These are phyloP conservation scores for Ramalina peruviana DNA, from an alignment of 495 filamentous ascomycete species.

Conservation along the genomic window DNA sequence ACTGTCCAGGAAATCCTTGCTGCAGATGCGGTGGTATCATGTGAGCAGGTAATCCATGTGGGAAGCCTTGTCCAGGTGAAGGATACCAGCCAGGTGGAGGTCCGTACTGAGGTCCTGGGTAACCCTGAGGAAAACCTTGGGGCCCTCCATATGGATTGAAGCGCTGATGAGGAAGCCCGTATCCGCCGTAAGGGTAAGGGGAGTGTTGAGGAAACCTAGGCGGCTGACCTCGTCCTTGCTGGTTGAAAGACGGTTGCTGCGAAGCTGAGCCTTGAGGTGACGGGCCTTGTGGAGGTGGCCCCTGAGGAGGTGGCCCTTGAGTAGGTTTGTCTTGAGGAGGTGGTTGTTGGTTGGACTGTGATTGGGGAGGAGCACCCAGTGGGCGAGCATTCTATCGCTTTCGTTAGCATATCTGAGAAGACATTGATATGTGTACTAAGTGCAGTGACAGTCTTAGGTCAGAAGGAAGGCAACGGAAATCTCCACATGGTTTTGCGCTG, in stretches of 20 bases:
- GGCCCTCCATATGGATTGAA: constrained; percentile 28
- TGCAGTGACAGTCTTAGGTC: constrained; percentile 26
- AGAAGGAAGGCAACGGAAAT: constrained; percentile 99
- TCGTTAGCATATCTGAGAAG: neutral
- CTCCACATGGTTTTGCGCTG: constrained; percentile 92
- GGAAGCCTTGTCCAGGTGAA: constrained; percentile 68
- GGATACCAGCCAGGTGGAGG: constrained; percentile 69
- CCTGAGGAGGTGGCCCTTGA: constrained; percentile 7
- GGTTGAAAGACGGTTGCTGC: constrained; percentile 6
- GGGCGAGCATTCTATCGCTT: constrained; percentile 24
- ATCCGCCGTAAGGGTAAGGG: constrained; percentile 32
- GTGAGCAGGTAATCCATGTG: constrained; percentile 43
- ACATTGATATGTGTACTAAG: neutral
- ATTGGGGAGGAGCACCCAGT: constrained; percentile 11
- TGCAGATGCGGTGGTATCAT: constrained; percentile 36
- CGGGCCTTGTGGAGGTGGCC: constrained; percentile 4
- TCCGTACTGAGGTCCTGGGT: constrained; percentile 47
- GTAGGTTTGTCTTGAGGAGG: constrained; percentile 5
- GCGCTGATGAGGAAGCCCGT: constrained; percentile 30
- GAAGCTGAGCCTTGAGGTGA: neutral
- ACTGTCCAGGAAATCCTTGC: constrained; percentile 36
- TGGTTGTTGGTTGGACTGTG: constrained; percentile 11
- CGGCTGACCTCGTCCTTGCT: constrained; percentile 26
- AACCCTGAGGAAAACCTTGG: constrained; percentile 48
- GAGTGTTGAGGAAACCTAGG: constrained; percentile 38